Base-by-base conservation (phyloP, 2,329 filamentous ascomycete genomes). In the Scortechinia acanthostroma region DNA sequence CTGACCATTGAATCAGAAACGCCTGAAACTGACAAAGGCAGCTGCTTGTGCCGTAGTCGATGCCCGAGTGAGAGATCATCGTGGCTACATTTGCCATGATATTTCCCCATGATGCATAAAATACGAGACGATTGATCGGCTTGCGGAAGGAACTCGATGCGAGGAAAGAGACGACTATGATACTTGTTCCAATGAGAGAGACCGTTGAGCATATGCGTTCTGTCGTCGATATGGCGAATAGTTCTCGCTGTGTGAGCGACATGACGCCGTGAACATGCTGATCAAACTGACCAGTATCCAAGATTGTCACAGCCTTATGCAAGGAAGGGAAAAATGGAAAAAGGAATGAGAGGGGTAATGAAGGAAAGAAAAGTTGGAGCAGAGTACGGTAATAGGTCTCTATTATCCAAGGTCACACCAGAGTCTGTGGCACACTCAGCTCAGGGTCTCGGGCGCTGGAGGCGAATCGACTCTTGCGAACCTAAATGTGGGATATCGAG, bases 111-210 rank as follows among this genome's bases (percentile, higher is more conserved):
- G 85, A 86, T 4, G 88, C 88, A 59, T 86, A 93, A 60, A 94
- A 91, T 6, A 91, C 82, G 0, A 94, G 72, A 16, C 88, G 75
- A 57, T 93, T 93, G 65, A 93, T 90, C n/a, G 88, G 86, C 57
- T 90, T 91, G 55, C 86, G 85, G 58, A 93, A 93, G 3, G 74
- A 73, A 15, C 71, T 73, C 22, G 83, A 87, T n/a, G 63, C 61
- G 22, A 76, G 64, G 56, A 91, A 93, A 2, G 86, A 90, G 46
- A 69, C 53, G 45, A 91, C 79, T 55, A 90, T 85, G 58, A 91
- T 79, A 22, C 82, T 53, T 37, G 82, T 86, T 46, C 86, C 87
- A 2, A 84, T 44, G 1, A 93, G 60, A 1, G 88, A 91, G 37
- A 91, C 62, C 4, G 81, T 71, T 0, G 87, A 91, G 55, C 81